Percentiles rank a stretch among this genome's conserved stretches.
These are phyloP conservation scores for Diaporthe longicolla DNA, from an alignment of 2,329 filamentous ascomycete genomes.

Conservation along the genomic window DNA sequence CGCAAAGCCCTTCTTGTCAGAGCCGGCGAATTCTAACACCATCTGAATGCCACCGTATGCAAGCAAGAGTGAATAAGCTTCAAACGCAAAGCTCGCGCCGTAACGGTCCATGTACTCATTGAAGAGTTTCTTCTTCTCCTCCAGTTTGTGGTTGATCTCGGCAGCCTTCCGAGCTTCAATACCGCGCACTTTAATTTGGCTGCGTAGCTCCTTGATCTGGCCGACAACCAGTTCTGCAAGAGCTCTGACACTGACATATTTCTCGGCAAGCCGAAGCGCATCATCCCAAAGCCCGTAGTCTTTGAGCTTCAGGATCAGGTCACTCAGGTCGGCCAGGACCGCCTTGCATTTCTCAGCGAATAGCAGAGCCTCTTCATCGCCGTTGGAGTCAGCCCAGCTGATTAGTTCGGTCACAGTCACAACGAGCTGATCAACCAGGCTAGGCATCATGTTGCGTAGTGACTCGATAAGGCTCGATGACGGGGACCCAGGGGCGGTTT, in stretches of 20 bases:
- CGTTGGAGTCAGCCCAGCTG: slow-evolving; percentile 63
- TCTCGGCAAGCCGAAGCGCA: slow-evolving; percentile 70
- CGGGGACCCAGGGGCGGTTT: slow-evolving; percentile 46
- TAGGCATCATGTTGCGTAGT: slow-evolving; percentile 64
- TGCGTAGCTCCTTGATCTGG: slow-evolving; percentile 62
- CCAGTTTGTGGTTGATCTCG: slow-evolving; percentile 59
- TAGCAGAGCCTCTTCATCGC: slow-evolving; percentile 62
- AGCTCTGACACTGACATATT: slow-evolving; percentile 68
- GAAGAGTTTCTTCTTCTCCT: slow-evolving; percentile 64
- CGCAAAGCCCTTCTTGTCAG: slow-evolving; percentile 78
- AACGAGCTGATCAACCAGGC: slow-evolving; percentile 69
- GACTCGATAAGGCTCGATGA: slow-evolving; percentile 59
- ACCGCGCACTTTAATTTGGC: slow-evolving; percentile 52
- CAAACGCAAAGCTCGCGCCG: slow-evolving; percentile 77
- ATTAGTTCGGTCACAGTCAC: slow-evolving; percentile 67
- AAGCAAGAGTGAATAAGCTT: slow-evolving; percentile 86
- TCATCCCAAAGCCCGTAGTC: slow-evolving; percentile 70
- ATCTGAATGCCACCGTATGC: slow-evolving; percentile 74
- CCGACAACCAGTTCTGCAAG: slow-evolving; percentile 70
- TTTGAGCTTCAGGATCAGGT: slow-evolving; percentile 67
- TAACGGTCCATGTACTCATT: slow-evolving; percentile 73
- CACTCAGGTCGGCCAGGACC: slow-evolving; percentile 42
- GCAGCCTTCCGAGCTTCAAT: slow-evolving; percentile 53
- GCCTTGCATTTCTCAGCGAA: slow-evolving; percentile 65
- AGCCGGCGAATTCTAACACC: slow-evolving; percentile 78